phyloP scores from a whole-genome alignment of 2,329 filamentous ascomycete species.

The Tolypocladium inflatum region DNA sequence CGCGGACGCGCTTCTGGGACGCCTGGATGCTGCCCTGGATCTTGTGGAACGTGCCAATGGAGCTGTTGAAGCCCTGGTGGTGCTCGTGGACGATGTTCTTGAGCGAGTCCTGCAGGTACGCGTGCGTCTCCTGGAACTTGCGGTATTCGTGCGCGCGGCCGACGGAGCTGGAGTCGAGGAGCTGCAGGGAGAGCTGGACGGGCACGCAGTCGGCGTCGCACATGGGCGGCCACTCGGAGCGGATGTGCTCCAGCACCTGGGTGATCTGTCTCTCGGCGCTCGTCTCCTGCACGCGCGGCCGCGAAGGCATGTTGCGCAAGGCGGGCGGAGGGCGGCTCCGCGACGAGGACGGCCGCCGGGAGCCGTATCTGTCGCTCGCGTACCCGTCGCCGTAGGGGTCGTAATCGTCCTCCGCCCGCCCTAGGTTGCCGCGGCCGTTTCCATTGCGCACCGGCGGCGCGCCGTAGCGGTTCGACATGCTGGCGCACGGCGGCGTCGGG shows the following conservation, averaged over 20 bases:
- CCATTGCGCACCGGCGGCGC: slow-evolving; percentile 24
- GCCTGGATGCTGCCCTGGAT: slow-evolving; percentile 88
- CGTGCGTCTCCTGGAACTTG: slow-evolving; percentile 75
- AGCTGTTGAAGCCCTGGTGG: slow-evolving; percentile 98
- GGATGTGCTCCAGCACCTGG: slow-evolving; percentile 71
- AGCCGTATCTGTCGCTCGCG: slow-evolving; percentile 30
- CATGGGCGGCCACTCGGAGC: slow-evolving; percentile 87
- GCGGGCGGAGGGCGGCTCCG: slow-evolving; percentile 19
- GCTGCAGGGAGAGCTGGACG: slow-evolving; percentile 86
- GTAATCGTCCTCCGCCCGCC: slow-evolving; percentile 35
- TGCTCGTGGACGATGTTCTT: slow-evolving; percentile 97
- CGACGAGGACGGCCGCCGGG: slow-evolving; percentile 21
- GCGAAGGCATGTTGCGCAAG: slow-evolving; percentile 24
- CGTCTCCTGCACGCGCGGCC: slow-evolving; percentile 29
- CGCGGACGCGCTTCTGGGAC: slow-evolving; percentile 77
- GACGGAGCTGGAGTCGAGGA: slow-evolving; percentile 89
- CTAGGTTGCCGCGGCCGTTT: slow-evolving; percentile 33
- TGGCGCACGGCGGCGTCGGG: slow-evolving; percentile 8
- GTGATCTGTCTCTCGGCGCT: slow-evolving; percentile 47
- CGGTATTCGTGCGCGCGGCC: slow-evolving; percentile 82
- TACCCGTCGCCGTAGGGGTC: slow-evolving; percentile 34
- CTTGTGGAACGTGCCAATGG: slow-evolving; percentile 97
- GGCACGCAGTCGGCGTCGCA: slow-evolving; percentile 81
- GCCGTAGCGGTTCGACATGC: slow-evolving; percentile 44
- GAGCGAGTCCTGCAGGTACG: slow-evolving; percentile 82